phyloP scores from a whole-genome alignment of 106 monocot species.

The Apostasia ramifera region DNA sequence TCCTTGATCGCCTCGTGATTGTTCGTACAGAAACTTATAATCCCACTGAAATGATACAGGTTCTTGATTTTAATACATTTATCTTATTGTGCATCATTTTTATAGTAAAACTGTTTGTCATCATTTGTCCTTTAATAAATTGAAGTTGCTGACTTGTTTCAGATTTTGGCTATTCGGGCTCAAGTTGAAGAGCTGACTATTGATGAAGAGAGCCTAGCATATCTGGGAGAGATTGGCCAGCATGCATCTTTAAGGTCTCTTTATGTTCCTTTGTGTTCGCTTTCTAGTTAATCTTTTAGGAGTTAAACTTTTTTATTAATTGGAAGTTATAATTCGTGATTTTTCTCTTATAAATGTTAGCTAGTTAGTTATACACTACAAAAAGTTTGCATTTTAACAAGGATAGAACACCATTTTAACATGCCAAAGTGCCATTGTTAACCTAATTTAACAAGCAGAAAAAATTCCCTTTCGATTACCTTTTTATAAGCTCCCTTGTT shows the following conservation, averaged over 20 bases:
- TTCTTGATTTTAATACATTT: slow-evolving; percentile 13
- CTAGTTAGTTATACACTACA: too few relatives aligned
- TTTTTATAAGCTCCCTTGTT: too few relatives aligned
- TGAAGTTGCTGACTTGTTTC: slow-evolving; percentile 4
- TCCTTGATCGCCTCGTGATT: slow-evolving; percentile 90
- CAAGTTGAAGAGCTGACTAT: slow-evolving; percentile 88
- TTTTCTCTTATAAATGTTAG: too few relatives aligned
- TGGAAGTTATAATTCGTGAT: too few relatives aligned
- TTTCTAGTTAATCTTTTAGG: background rate
- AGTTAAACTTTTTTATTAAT: too few relatives aligned
- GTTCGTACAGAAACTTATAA: slow-evolving; percentile 91
- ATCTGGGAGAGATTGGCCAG: slow-evolving; percentile 94
- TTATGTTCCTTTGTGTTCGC: background rate
- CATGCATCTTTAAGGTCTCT: slow-evolving; percentile 75
- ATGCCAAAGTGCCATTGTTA: too few relatives aligned
- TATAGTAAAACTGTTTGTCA: background rate
- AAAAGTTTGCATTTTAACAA: too few relatives aligned
- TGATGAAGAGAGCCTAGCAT: slow-evolving; percentile 95
- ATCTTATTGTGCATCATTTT: background rate
- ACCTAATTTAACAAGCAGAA: too few relatives aligned
- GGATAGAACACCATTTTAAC: too few relatives aligned
- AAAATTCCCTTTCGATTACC: too few relatives aligned
- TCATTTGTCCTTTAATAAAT: background rate
- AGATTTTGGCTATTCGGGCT: slow-evolving; percentile 94
- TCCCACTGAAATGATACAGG: slow-evolving; percentile 98